These are phyloP conservation scores for Alternaria sp. DNA, from an alignment of 2,329 filamentous ascomycete species.

Conservation along the genomic window DNA sequence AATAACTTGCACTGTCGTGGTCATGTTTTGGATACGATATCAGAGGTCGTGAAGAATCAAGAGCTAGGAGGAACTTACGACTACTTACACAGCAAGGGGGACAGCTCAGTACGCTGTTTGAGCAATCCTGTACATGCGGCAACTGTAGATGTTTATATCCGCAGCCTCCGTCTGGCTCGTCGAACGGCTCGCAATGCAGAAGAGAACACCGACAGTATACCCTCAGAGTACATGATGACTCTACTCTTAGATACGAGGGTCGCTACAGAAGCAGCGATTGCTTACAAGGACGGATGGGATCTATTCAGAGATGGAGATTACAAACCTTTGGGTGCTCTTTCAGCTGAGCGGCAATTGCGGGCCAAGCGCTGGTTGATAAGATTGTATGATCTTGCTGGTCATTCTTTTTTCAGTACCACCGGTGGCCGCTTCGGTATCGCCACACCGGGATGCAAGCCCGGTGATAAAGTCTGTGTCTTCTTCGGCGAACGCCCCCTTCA, in stretches of 20 bases:
- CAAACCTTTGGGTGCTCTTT: rapidly evolving
- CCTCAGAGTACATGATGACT: background rate
- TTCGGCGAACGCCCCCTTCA: background rate
- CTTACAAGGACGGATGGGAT: background rate
- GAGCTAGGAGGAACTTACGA: background rate
- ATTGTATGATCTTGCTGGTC: background rate
- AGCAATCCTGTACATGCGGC: background rate
- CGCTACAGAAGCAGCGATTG: background rate
- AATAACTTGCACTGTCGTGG: background rate
- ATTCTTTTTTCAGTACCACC: background rate
- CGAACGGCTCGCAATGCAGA: rapidly evolving
- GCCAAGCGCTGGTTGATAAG: rapidly evolving
- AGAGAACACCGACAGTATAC: rapidly evolving
- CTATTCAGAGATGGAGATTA: background rate
- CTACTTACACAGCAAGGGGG: no score
- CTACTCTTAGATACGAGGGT: background rate
- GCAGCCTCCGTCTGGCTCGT: background rate
- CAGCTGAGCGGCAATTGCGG: background rate
- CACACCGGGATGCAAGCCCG: background rate
- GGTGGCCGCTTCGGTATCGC: background rate
- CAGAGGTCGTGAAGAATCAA: background rate
- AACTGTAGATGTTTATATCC: background rate
- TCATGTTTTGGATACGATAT: background rate
- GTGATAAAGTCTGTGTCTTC: background rate
- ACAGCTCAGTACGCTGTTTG: no score